A percentile compares a stretch with the other conserved stretches of the same genome.
Evolutionary conservation across 1,284 basidiomycete genomes (phyloP).

Genomic region (Moesziomyces globuligerus): DNA sequence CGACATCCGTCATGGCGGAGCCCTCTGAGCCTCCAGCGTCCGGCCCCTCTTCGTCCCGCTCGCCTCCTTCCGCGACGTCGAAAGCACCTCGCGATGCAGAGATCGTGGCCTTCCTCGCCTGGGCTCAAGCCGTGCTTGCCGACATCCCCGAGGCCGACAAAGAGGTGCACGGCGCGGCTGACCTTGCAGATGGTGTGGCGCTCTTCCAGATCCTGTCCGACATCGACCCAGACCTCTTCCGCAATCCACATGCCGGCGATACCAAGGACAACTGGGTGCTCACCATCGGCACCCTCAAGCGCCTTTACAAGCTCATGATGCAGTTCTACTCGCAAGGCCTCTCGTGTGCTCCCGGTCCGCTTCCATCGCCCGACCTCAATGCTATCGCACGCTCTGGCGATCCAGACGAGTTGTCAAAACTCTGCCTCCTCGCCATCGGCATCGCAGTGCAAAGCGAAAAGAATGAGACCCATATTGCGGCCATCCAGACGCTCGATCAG

Average conservation of each 20-base stretch:
- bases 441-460: conserved; percentile 83
- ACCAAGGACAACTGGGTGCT: conserved; percentile 84
- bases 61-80: conserved; percentile 4
- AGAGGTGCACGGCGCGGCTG: conserved; percentile 19
- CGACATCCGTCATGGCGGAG: background rate
- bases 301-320: conserved; percentile 84
- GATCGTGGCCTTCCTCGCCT: conserved; percentile 45
- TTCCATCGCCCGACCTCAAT: conserved; percentile 55
- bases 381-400: conserved; percentile 79
- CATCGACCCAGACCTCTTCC: conserved; percentile 79
- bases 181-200: conserved; percentile 55
- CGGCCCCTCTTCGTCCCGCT: background rate
- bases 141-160: conserved; percentile 17
- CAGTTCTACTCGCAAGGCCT: conserved; percentile 72
- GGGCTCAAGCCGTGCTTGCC: conserved; percentile 43
- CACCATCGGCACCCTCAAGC: conserved; percentile 83
- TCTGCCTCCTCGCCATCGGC: conserved; percentile 86
- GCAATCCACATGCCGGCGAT: conserved; percentile 54
- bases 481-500: conserved; percentile 81
- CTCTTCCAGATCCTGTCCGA: conserved; percentile 55
- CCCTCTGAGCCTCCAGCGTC: conserved; percentile 1
- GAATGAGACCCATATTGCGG: conserved; percentile 83
- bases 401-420: conserved; percentile 75
- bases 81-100: conserved; percentile 24
- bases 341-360: conserved; percentile 26